Conservation (phyloP, 2,329 filamentous ascomycete genomes). For the Claviceps digitariae region DNA sequence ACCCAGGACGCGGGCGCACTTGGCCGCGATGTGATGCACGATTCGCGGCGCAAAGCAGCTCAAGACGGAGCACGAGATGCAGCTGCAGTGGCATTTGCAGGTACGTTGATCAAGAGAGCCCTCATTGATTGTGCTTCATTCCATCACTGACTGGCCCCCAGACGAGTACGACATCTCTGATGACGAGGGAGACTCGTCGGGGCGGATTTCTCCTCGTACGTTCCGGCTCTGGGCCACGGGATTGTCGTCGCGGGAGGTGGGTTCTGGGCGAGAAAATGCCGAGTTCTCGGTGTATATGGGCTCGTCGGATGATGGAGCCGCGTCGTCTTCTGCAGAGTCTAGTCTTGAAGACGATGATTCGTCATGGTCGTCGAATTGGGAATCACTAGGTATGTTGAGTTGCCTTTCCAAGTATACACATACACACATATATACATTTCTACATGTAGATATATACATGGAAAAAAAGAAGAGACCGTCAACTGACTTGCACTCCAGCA, state of each 20-base stretch:
- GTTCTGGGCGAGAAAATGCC: no score
- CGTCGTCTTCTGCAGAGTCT: background rate
- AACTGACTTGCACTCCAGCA: background rate
- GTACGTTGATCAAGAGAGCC: background rate
- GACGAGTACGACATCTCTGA: conserved; percentile 22
- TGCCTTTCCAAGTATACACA: background rate
- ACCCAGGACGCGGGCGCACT: background rate
- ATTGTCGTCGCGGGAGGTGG: background rate
- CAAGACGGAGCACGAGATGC: background rate
- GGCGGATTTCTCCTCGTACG: conserved; percentile 26
- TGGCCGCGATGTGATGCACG: background rate
- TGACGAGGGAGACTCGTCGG: conserved; percentile 25
- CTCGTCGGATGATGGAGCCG: background rate
- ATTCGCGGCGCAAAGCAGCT: background rate
- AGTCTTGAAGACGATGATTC: background rate
- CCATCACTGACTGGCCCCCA: background rate
- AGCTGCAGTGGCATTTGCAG: background rate
- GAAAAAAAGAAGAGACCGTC: no score
- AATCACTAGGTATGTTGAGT: background rate
- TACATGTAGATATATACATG: no score
- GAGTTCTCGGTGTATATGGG: fast-evolving
- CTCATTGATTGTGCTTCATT: background rate
- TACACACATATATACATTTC: no score
- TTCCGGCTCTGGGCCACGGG: conserved; percentile 26
- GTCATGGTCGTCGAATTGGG: background rate